Evolutionary conservation across 192 early-diverging fungal genomes (phyloP), one percentile per base, ranked within the genome.

Genomic region (Backusella circina): DNA sequence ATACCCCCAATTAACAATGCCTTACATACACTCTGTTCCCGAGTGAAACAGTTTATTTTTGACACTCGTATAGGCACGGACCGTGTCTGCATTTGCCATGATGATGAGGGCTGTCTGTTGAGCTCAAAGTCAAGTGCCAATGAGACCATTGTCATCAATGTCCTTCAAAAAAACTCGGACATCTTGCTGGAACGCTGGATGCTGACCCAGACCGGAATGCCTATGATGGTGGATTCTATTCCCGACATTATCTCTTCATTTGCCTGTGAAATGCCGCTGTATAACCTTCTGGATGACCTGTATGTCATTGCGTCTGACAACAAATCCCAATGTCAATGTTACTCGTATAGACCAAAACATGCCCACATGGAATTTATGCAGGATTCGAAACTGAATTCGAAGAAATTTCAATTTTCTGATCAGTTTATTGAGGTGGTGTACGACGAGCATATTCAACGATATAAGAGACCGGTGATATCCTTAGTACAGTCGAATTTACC

Each of bases 131-230:
- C 54, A 28, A 2, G 26, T 12, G 23, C 26, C 21, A 61, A 12
- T n/a, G n/a, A n/a, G n/a, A n/a, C n/a, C 39, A 23, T 71, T 26
- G 38, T 44, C 1, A 50, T 44, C 26, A 44, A 44, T 71, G 39
- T 70, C 32, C 21, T 67, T 50, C 67, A 70, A 76, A 36, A 44
- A 30, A 15, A 70, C 57, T 32, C 67, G 4, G 12, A 67, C 32
- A 33, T 67, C 23, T 10, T 47, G 61, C 16, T 35, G 7, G 66
- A 51, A 28, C n/a, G 44, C 16, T 35, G 41, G 65, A 32, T 32
- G 44, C 44, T 65, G 26, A 41, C 39, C 5, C 10, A 26, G 7
- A 47, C 4, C 18, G 4, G 9, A 3, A 2, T 30, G 7, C 54
- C 26, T n/a, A n/a, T n/a, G 1, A 26, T 2, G 5, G 9, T 26